Percentiles rank a stretch among this genome's conserved stretches.
These are phyloP conservation scores for Backusella psychrophila DNA, from an alignment of 192 early-diverging fungal genomes.

Conservation along the genomic window DNA sequence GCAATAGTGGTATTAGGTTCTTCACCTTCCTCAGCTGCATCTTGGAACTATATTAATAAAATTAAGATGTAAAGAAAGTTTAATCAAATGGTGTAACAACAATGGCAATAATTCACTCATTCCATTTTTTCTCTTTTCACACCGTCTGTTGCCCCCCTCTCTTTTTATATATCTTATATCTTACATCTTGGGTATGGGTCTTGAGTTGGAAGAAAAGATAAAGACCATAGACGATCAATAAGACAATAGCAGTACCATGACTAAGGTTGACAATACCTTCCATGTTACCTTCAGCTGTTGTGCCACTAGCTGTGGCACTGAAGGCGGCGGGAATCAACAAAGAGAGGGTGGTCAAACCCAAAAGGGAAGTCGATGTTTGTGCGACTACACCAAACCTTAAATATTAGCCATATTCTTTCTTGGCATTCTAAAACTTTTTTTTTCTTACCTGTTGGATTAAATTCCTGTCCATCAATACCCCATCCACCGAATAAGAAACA, in stretches of 20 bases:
- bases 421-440: background rate
- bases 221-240: slow-evolving; percentile 64
- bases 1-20: slow-evolving; percentile 54
- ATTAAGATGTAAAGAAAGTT: background rate
- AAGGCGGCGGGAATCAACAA: slow-evolving; percentile 75
- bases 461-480: slow-evolving; percentile 59
- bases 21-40: slow-evolving; percentile 53
- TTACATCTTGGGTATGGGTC: slow-evolving; percentile 66
- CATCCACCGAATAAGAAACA: slow-evolving; percentile 84
- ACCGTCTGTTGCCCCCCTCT: background rate
- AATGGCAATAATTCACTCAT: background rate
- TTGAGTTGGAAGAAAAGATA: slow-evolving; percentile 87
- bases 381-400: slow-evolving; percentile 40
- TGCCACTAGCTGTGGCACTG: slow-evolving; percentile 46
- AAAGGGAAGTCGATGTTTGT: slow-evolving; percentile 64
- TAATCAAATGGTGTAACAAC: background rate
- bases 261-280: slow-evolving; percentile 55
- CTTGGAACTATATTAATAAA: slow-evolving; percentile 25
- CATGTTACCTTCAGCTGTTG: slow-evolving; percentile 35
- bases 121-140: background rate
- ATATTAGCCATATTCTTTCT: background rate
- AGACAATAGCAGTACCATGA: slow-evolving; percentile 65
- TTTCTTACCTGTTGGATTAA: slow-evolving; percentile 55
- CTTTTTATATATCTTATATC: background rate
- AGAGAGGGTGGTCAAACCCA: slow-evolving; percentile 62